A percentile compares a stretch with the other conserved stretches of the same genome.
Evolutionary conservation across 2,329 filamentous ascomycete species (phyloP).

Genomic region (Pyricularia sp.): DNA sequence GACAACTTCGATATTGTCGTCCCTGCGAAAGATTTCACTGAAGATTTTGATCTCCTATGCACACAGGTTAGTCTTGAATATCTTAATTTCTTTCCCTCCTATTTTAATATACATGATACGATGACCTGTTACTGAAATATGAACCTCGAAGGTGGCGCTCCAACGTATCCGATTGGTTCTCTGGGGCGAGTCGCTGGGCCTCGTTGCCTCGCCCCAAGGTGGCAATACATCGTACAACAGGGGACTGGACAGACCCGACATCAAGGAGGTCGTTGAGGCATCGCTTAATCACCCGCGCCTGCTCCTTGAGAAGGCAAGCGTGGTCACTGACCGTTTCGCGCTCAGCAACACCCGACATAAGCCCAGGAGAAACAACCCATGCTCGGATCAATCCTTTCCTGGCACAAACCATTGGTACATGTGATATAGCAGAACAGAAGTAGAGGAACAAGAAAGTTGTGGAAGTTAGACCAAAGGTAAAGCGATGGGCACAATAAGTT

Average conservation of each 20-base stretch:
- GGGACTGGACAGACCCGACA: conserved; percentile 2
- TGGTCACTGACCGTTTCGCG: conserved; percentile 4
- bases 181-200: conserved; percentile 10
- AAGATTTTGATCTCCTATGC: conserved; percentile 13
- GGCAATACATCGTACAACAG: neutral
- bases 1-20: conserved; percentile 15
- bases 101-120: neutral
- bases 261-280: neutral
- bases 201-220: conserved; percentile 1
- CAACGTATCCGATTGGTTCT: conserved; percentile 6
- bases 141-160: conserved; percentile 5
- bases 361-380: no score
- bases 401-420: no score
- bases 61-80: conserved; percentile 4
- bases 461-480: no score
- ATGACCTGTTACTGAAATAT: neutral
- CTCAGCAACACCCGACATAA: neutral
- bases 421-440: no score
- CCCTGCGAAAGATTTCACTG: conserved; percentile 10
- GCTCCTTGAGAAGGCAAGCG: conserved; percentile 6
- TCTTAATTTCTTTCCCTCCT: neutral
- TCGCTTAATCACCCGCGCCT: neutral
- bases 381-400: no score
- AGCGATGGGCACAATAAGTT: no score
- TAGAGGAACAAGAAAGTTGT: no score